phyloP scores from a whole-genome alignment of 2,329 filamentous ascomycete genomes.

The Aspergillus oerlinghausenensis region DNA sequence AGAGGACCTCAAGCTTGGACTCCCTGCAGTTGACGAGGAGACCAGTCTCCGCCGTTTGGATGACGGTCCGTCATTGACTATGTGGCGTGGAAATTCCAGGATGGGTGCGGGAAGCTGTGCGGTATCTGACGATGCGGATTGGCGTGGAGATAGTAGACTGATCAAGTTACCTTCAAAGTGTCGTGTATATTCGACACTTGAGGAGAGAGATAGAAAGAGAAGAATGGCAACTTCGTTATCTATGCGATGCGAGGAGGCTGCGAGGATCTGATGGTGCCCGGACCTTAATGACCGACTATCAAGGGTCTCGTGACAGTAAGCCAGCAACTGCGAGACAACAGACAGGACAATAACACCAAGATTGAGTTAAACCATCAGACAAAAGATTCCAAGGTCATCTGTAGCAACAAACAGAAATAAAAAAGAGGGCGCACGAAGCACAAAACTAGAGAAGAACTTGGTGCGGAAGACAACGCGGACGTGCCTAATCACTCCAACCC shows the following conservation, averaged over 20 bases:
- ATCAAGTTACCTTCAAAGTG: not conserved
- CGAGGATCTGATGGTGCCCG: not conserved
- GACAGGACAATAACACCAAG: not conserved
- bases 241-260: not conserved
- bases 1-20: slow-evolving; percentile 2
- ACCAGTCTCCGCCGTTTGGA: slow-evolving; percentile 31
- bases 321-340: slow-evolving; percentile 7
- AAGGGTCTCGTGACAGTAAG: slow-evolving; percentile 13
- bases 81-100: slow-evolving; percentile 22
- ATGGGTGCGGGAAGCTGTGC: slow-evolving; percentile 4
- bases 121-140: not conserved
- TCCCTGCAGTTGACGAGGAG: slow-evolving; percentile 21
- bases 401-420: not conserved
- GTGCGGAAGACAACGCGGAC: not conserved
- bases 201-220: not conserved
- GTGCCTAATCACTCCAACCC: slow-evolving; percentile 8
- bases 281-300: not conserved
- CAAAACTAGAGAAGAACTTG: not conserved
- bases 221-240: not conserved
- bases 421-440: not conserved
- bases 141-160: not conserved
- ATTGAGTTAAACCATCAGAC: not conserved
- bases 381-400: not conserved
- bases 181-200: not conserved
- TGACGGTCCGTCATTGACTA: slow-evolving; percentile 31